Evolutionary conservation across 129 eudicot genomes (phyloP).

Genomic region (Lactuca saligna): DNA sequence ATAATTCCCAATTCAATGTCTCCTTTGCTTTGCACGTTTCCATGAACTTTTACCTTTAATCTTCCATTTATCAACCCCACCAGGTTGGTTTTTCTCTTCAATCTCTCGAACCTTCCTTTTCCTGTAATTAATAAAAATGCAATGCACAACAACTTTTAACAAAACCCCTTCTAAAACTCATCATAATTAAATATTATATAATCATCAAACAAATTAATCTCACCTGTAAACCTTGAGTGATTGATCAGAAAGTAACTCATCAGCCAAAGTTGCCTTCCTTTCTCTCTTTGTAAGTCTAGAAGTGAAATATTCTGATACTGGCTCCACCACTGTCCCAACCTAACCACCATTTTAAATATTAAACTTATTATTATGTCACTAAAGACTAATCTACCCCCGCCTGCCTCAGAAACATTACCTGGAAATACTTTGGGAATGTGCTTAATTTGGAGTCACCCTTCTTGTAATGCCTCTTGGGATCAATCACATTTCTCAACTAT

Average conservation of each 20-base stretch:
- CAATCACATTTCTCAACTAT: constrained; percentile 80
- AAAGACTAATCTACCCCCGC: neutral
- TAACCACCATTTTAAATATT: constrained; percentile 14
- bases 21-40: constrained; percentile 71
- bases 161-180: neutral
- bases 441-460: constrained; percentile 71
- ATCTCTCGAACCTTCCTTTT: constrained; percentile 89
- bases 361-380: neutral
- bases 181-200: neutral
- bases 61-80: constrained; percentile 85
- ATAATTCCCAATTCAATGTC: constrained; percentile 21
- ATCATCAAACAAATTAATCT: neutral
- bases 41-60: constrained; percentile 49
- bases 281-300: constrained; percentile 91
- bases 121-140: constrained; percentile 38
- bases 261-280: constrained; percentile 84
- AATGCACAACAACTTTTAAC: neutral
- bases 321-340: constrained; percentile 91
- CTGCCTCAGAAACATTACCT: constrained; percentile 41
- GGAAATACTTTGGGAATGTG: constrained; percentile 87
- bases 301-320: constrained; percentile 61
- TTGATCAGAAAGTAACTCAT: constrained; percentile 74
- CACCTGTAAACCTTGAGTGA: constrained; percentile 62
- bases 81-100: constrained; percentile 62
- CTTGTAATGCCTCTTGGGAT: constrained; percentile 98